Evolutionary conservation across 2,329 filamentous ascomycete species (phyloP), one percentile per base, ranked within the genome.

Genomic region (Tolypocladium inflatum): DNA sequence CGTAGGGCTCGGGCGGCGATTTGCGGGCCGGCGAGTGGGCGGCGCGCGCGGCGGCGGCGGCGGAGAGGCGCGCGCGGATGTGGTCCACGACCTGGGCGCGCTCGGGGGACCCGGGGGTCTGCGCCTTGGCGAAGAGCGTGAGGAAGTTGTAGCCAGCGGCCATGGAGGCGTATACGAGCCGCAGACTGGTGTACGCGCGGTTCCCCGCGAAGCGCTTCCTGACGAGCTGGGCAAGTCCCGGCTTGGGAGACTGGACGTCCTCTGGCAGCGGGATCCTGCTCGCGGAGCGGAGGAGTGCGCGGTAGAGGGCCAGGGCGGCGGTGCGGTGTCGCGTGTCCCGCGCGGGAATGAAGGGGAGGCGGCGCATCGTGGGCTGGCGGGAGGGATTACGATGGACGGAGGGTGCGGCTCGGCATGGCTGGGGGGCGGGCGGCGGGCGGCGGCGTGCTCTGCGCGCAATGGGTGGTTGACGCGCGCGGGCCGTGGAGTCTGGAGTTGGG

Each of bases 241-340:
- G 67, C 21, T 45, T 65, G 66, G 38, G 17, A 13, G 19, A 2
- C n/a, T 7, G 61, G 4, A 67, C 55, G 53, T 82, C 74, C 66
- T 75, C 65, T 1, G 82, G 78, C 2, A 89, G 72, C 1, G 79
- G 73, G 39, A 88, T 72, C 45, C 71, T 74, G 37, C 74, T 70
- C 59, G 78, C 83, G 71, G 83, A 80, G 61, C 78, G 78, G 56
- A 91, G 73, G 57, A 93, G 81, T 41, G 87, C 84, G 61, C 86
- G 81, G 73, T 87, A 92, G 54, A 93, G 83, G 55, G 88, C 86
- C 62, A 89, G 79, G 67, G 83, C 81, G 66, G 82, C 81, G 65
- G 66, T 68, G 60, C 82, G 77, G 67, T 85, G 82, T 61, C 79
- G 78, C 65, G 78, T 77, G 60, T 75, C 76, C 58, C 74, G 75